Base-by-base conservation (phyloP, 257 asterid genomes). In the Galeopsis tetrahit region DNA sequence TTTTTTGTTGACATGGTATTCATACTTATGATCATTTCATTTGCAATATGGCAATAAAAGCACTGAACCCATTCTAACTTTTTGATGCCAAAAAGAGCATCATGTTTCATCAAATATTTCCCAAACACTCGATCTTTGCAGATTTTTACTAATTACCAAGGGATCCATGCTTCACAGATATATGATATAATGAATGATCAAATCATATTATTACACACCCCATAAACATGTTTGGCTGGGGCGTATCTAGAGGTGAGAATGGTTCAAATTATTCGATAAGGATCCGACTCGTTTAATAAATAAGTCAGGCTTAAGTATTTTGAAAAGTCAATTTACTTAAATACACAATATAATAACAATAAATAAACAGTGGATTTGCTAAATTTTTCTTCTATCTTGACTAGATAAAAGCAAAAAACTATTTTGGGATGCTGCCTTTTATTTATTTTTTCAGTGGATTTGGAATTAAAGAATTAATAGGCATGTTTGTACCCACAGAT, bases 401-500 rank as follows among this genome's bases (percentile, higher is more conserved):
- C 32, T 46, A 66, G 43, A 55, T 14, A 66, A 56, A 68, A n/a
- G 17, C 33, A 9, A 44, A 44, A 66, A 66, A 44, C 58, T 61
- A 49, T 71, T 44, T 2, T 6, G 1, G 34, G 42, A 13, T 66
- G 71, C 61, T 69, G 73, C 53, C 33, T 39, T 52, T 51, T 34
- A 4, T 36, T 38, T 2, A n/a, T 10, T 48, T 32, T 9, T 32
- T 10, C 21, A 60, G 40, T 60, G 63, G 51, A 6, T 5, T 14
- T 64, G 39, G 66, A 5, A 33, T 70, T 62, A 58, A 55, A 68
- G 53, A 46, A 68, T 31, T 56, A 36, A 32, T n/a, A n/a, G 76
- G 51, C 42, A 21, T 38, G 70, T 55, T 80, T 82, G 79, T 75
- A 38, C 46, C 78, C 56, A 86, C 72, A 77, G 79, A 81, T 75